Base-by-base conservation (phyloP, 2,329 filamentous ascomycete species). In the Helotiales sp. region DNA sequence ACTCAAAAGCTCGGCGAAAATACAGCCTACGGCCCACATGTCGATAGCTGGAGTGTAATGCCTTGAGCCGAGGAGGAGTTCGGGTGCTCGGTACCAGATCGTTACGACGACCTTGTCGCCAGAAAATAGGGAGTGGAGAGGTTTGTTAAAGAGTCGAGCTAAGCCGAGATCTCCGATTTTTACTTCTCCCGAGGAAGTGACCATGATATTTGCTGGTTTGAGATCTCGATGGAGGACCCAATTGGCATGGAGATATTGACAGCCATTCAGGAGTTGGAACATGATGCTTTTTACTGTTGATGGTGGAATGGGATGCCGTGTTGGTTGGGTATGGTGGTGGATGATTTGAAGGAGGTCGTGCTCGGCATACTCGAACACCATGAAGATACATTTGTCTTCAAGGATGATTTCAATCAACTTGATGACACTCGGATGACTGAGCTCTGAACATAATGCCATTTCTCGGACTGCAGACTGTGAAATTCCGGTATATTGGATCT, bases 81-180 rank as follows among this genome's bases (percentile, higher is more conserved):
- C 95, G 0, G 95, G 95, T 0, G 95, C 95, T 22, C 95, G 90
- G 70, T 99, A 99, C 95, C 95, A 99, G 62, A 99, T 99, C 0
- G 95, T 99, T 13, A 99, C 95, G 52, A 99, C 95, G 2, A 99
- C 95, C 72, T 99, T 99, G 67, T 99, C 95, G 52, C 95, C 95
- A 17, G 86, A 90, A 74, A 95, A 99, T 1, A 99, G 82, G 0
- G 90, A 91, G 69, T 96, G 91, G 0, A 98, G 78, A 0, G 95
- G 95, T 71, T 98, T 97, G 76, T 95, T 89, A 74, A 98, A 98
- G 1, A 97, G 81, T 17, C 95, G 87, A 7, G 95, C 95, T 1
- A 99, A 82, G 2, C 95, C 95, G 38, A 99, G 77, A 73, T 99
- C 95, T 38, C 95, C 95, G 63, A 99, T 96, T 71, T 95, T 95